Evolutionary conservation across 2,329 filamentous ascomycete genomes (phyloP).

Genomic region (Triangularia setosa): DNA sequence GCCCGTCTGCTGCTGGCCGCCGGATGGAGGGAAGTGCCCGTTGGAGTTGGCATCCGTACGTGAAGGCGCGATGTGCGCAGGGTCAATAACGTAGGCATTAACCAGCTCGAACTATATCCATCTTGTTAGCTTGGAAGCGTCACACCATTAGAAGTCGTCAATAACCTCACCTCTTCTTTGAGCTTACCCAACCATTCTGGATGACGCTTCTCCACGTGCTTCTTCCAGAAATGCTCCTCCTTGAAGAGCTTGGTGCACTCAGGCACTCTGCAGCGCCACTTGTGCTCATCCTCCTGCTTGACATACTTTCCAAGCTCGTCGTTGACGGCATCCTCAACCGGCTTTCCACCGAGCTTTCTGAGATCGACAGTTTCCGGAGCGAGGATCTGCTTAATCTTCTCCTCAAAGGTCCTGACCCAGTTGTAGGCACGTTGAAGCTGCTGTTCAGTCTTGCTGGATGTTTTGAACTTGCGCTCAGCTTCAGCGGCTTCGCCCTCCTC

Average conservation of each 20-base stretch:
- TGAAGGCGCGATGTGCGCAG: conserved; percentile 88
- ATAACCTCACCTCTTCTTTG: conserved; percentile 69
- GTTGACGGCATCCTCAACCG: conserved; percentile 77
- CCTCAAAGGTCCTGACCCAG: conserved; percentile 98
- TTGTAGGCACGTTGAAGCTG: conserved; percentile 94
- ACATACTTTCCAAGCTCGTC: conserved; percentile 84
- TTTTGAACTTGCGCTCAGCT: conserved; percentile 68
- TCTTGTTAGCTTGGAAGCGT: conserved; percentile 12
- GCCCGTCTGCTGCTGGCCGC: conserved; percentile 70
- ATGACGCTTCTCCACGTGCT: conserved; percentile 96
- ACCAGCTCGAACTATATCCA: conserved; percentile 71
- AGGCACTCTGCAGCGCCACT: conserved; percentile 93
- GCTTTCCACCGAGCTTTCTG: conserved; percentile 84
- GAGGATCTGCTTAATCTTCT: conserved; percentile 88
- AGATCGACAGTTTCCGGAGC: conserved; percentile 86
- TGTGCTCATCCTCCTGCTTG: conserved; percentile 96
- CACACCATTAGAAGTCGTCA: background rate
- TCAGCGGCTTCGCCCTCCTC: conserved; percentile 62
- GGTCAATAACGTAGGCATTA: conserved; percentile 91
- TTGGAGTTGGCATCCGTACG: conserved; percentile 93
- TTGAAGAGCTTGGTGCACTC: conserved; percentile 98
- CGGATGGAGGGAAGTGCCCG: conserved; percentile 83
- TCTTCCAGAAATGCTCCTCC: conserved; percentile 93
- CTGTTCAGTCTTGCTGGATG: conserved; percentile 74
- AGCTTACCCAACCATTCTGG: conserved; percentile 78